Percentiles rank a stretch among this genome's conserved stretches.
Conservation (phyloP, 148 eudicot species). For the Rhododendron mucronatum region DNA sequence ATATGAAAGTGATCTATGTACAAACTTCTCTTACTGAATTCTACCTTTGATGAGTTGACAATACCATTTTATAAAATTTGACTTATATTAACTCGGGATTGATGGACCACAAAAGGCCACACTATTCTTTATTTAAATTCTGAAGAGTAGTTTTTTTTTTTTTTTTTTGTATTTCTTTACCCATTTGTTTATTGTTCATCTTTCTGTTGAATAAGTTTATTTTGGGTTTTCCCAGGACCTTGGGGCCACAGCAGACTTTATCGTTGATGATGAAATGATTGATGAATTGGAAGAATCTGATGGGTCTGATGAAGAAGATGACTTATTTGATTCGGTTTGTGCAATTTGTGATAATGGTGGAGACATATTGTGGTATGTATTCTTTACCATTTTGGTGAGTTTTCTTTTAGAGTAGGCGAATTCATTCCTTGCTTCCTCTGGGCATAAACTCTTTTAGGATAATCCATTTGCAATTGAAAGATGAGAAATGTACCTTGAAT, state of each 20-base stretch:
- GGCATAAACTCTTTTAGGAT: background rate
- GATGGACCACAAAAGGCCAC: background rate
- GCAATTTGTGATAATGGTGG: conserved; percentile 14
- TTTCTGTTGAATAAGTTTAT: background rate
- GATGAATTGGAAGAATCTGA: conserved; percentile 25
- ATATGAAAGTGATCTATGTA: background rate
- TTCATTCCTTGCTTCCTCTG: background rate
- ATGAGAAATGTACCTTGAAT: background rate
- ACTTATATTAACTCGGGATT: background rate
- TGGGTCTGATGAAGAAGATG: conserved; percentile 23
- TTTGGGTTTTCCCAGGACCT: conserved; percentile 31
- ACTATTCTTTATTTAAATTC: background rate
- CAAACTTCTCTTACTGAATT: background rate
- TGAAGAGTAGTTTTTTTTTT: background rate
- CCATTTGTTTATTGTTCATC: background rate
- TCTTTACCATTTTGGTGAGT: background rate
- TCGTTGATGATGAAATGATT: conserved; percentile 49
- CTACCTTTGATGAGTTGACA: background rate
- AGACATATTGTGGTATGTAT: conserved; percentile 7
- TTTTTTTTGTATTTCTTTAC: background rate
- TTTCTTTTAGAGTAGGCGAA: background rate
- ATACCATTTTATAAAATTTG: background rate
- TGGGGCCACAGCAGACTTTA: conserved; percentile 28
- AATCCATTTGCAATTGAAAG: background rate
- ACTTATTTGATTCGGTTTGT: conserved; percentile 8